Evolutionary conservation across 495 filamentous ascomycete species (phyloP).

Genomic region (Echria macrotheca): DNA sequence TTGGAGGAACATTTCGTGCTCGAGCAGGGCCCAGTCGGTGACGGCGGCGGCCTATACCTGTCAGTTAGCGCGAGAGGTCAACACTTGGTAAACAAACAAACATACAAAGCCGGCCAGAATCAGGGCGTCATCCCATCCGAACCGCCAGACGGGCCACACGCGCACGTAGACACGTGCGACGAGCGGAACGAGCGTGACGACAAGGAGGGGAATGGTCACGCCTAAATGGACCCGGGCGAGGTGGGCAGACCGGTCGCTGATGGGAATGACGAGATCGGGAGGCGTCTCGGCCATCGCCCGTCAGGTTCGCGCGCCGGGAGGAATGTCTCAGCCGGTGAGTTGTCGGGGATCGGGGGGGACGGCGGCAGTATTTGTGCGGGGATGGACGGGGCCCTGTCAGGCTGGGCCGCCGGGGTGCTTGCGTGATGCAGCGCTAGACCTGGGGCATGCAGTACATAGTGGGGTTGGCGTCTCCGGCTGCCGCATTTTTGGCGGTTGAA

Average conservation of each 20-base stretch:
- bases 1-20: not conserved
- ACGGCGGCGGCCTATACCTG: not conserved
- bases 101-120: not conserved
- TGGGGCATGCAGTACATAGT: too few species aligned
- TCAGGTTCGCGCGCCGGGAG: too few species aligned
- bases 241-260: not conserved
- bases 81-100: not conserved
- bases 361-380: too few species aligned
- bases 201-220: not conserved
- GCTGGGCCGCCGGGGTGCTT: too few species aligned
- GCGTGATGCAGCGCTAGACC: too few species aligned
- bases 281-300: not conserved
- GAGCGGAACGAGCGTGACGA: not conserved
- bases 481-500: too few species aligned
- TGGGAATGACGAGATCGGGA: not conserved
- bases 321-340: too few species aligned
- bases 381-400: too few species aligned
- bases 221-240: slow-evolving; percentile 1
- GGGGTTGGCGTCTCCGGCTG: too few species aligned
- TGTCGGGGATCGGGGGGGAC: too few species aligned
- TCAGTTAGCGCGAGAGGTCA: not conserved
- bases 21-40: not conserved
- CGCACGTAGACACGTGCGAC: not conserved
- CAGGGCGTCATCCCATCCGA: not conserved
- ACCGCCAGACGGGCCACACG: not conserved